Conservation (phyloP, 768 basidiomycete species). For the Lactifluus subvellereus region DNA sequence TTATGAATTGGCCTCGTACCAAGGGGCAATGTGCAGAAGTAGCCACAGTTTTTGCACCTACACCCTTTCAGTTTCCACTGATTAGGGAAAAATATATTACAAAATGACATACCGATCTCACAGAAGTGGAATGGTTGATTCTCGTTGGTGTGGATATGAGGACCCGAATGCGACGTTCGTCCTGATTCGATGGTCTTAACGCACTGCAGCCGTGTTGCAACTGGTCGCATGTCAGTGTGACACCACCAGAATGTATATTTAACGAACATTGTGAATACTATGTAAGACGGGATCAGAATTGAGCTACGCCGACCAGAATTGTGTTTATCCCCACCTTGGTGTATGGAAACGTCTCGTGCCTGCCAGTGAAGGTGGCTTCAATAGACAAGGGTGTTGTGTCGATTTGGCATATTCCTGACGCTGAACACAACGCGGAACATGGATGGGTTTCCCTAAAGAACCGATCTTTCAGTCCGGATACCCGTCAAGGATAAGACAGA, state of each 20-base stretch:
- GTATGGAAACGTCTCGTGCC: background rate
- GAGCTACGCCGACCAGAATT: too few relatives aligned
- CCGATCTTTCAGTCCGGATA: too few relatives aligned
- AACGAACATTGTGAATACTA: conserved; percentile 50
- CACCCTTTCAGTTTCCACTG: too few relatives aligned
- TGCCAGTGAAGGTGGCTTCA: conserved; percentile 56
- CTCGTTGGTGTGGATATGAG: conserved; percentile 46
- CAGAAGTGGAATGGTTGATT: conserved; percentile 49
- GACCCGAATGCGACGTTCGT: conserved; percentile 38
- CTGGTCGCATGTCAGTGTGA: too few relatives aligned
- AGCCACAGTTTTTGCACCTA: too few relatives aligned
- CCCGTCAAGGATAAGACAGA: too few relatives aligned
- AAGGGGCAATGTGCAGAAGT: too few relatives aligned
- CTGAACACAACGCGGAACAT: conserved; percentile 33
- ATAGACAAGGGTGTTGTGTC: conserved; percentile 39
- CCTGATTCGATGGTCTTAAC: conserved; percentile 37
- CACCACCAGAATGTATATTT: too few relatives aligned
- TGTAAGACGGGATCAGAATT: background rate
- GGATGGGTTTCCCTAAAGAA: too few relatives aligned
- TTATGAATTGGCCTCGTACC: too few relatives aligned
- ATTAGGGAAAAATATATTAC: too few relatives aligned
- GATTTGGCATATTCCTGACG: conserved; percentile 44
- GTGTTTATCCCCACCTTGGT: conserved; percentile 26
- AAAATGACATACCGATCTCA: conserved; percentile 27
- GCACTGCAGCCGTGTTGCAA: too few relatives aligned